Percentiles rank a stretch among this genome's conserved stretches.
Conservation (phyloP, 768 basidiomycete genomes). For the Pulveroboletus sp. region DNA sequence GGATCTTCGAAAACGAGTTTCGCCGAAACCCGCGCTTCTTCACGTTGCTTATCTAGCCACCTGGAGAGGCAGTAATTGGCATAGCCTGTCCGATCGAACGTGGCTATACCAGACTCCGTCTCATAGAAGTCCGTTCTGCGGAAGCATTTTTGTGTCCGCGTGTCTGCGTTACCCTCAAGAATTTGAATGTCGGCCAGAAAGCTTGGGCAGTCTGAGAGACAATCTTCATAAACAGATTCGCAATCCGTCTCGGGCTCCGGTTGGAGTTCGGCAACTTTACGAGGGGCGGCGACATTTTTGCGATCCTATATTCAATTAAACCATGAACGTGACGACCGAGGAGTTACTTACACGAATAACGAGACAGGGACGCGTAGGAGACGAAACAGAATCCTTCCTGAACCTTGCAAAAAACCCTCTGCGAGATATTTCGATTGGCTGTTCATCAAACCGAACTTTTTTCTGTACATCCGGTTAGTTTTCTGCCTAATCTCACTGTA, state of each 20-base stretch:
- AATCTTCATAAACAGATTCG: conserved; percentile 29
- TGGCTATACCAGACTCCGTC: conserved; percentile 26
- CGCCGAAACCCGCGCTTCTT: conserved; percentile 12
- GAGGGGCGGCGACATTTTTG: not conserved
- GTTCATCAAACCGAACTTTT: conserved; percentile 27
- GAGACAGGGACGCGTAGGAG: conserved; percentile 28
- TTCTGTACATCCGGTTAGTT: conserved; percentile 12
- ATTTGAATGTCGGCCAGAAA: conserved; percentile 17
- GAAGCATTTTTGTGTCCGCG: conserved; percentile 3
- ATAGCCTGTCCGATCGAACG: conserved; percentile 26
- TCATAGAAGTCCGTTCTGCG: conserved; percentile 27
- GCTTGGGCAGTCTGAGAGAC: conserved; percentile 18
- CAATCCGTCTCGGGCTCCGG: conserved; percentile 19
- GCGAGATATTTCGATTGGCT: conserved; percentile 22
- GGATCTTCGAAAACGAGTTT: conserved; percentile 24
- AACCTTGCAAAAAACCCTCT: conserved; percentile 17
- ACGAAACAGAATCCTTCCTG: conserved; percentile 8
- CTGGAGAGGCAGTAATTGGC: conserved; percentile 23
- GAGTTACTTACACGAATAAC: conserved; percentile 20
- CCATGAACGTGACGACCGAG: not conserved
- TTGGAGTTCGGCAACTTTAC: too few relatives aligned
- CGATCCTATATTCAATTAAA: conserved; percentile 16
- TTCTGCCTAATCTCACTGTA: not conserved
- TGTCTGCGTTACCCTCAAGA: conserved; percentile 15
- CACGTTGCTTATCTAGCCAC: conserved; percentile 28